Base-by-base conservation (phyloP, 1,284 basidiomycete species). In the Sparassis latifolia region DNA sequence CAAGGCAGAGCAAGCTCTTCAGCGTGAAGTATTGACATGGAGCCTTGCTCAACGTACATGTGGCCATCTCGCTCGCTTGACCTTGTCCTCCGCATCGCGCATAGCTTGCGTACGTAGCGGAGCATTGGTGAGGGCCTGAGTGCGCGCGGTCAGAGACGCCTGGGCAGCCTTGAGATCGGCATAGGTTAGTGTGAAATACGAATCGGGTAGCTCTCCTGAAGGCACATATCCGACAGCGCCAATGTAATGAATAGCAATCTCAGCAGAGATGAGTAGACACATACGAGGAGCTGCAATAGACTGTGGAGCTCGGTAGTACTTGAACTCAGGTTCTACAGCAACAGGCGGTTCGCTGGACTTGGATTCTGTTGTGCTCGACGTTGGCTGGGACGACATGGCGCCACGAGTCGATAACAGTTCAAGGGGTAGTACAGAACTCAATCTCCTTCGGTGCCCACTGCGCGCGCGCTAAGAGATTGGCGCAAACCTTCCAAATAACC, bases 111-210 rank as follows among this genome's bases (percentile, higher is more conserved):
- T 77, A 58, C 85, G 79, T 5, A 95, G 69, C 4, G 92, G 92
- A 0, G 85, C 86, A 65, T 94, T 84, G 3, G 69, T 69, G n/a
- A 93, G 70, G 2, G 84, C 76, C 48, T 85, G 78, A 1, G 82
- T 79, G 3, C 82, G 76, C 4, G 81, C 77, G 3, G 78, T 65
- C 33, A 89, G 70, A 27, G 79, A 76, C 1, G 78, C 74, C 57
- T 91, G 85, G 1, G 88, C 85, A 2, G 75, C 72, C 58, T 80
- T 82, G 52, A 95, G 69, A 64, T 96, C 92, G 7, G 82, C 74
- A 2, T 82, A 58, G 1, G 86, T 90, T 1, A 87, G 88, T 12
- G 76, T 78, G 59, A 92, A 90, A 64, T 85, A 89, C 2, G 79
- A 76, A 51, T 91, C 86, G 2, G 87, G 80, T 5, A 88, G 59